phyloP scores from a whole-genome alignment of 2,329 filamentous ascomycete genomes.

The Nannizziopsis arthrosporioides region DNA sequence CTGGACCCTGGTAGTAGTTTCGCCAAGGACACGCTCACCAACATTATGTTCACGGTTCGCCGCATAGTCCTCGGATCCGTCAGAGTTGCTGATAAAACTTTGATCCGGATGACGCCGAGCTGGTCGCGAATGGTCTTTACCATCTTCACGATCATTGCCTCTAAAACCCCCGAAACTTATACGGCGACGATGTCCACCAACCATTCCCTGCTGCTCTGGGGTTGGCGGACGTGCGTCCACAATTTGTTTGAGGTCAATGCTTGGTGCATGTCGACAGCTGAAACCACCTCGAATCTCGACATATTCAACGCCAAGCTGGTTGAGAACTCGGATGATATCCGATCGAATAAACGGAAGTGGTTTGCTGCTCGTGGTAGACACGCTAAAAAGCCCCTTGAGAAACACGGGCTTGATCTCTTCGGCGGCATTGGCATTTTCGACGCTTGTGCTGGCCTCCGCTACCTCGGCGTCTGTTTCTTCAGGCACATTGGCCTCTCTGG shows the following conservation, averaged over 20 bases:
- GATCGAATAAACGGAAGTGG: slow-evolving; percentile 72
- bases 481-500: slow-evolving; percentile 63
- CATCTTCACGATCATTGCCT: slow-evolving; percentile 58
- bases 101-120: slow-evolving; percentile 46
- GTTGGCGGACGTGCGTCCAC: slow-evolving; percentile 51
- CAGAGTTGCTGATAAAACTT: slow-evolving; percentile 73
- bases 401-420: slow-evolving; percentile 82
- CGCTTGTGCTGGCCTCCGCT: slow-evolving; percentile 42
- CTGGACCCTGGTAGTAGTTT: slow-evolving; percentile 85
- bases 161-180: slow-evolving; percentile 73
- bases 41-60: slow-evolving; percentile 34
- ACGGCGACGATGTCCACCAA: slow-evolving; percentile 53
- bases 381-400: slow-evolving; percentile 91
- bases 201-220: slow-evolving; percentile 38
- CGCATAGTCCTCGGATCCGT: slow-evolving; percentile 67
- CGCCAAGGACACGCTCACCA: slow-evolving; percentile 56
- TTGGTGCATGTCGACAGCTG: slow-evolving; percentile 74
- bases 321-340: slow-evolving; percentile 83
- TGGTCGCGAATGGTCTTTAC: slow-evolving; percentile 44
- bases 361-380: slow-evolving; percentile 89
- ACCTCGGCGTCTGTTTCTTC: slow-evolving; percentile 84
- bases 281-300: slow-evolving; percentile 90
- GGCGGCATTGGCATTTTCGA: slow-evolving; percentile 43
- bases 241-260: slow-evolving; percentile 71
- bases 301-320: slow-evolving; percentile 80